Base-by-base conservation (phyloP, 495 filamentous ascomycete species). In the Hyaloscypha bicolor region DNA sequence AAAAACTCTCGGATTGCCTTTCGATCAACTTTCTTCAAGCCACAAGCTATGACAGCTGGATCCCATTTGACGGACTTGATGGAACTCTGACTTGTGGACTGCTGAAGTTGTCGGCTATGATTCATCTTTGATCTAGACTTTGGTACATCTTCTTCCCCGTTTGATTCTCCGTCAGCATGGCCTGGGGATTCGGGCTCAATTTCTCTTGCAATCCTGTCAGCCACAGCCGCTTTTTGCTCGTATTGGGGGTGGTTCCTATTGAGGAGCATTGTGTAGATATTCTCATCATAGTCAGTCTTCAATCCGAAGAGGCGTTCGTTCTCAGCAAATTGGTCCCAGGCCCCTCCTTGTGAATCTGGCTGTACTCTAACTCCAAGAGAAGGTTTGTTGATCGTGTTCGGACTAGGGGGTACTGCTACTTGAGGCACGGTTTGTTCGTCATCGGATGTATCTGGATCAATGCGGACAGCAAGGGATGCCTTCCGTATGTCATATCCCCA, bases 261-360 rank as follows among this genome's bases (percentile, higher is more conserved):
- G 69, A 99, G 92, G 12, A 83, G 80, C 22, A 95, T 98, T 9
- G 96, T 99, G 75, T 99, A 99, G 56, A 94, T 87, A 71, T 90
- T 92, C 76, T 98, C 96, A 69, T 97, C 89, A 74, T 97, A 98
- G 69, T 90, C 90, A 22, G 87, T 93, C 78, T 86, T 92, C 42
- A 94, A 77, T 11, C 95, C 95, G 74, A 96, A 98, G 4, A 91
- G 87, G 39, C 87, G 84, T 76, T 95, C 90, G 70, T 99, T 98
- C 52, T 83, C 87, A 73, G 92, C 91, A 71, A 99, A 99, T 75
- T 99, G 95, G 75, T 99, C 93, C 95, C 95, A 99, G 22, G 73
- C 62, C 35, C 35, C 35, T 25, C 25, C 25, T 25, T 25, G 25
- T 25, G 25, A 25, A 25, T 25, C 25, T 25, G 25, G 25, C 25